Base-by-base conservation (phyloP, 1,284 basidiomycete genomes). In the Fomitopsis schrenkii region DNA sequence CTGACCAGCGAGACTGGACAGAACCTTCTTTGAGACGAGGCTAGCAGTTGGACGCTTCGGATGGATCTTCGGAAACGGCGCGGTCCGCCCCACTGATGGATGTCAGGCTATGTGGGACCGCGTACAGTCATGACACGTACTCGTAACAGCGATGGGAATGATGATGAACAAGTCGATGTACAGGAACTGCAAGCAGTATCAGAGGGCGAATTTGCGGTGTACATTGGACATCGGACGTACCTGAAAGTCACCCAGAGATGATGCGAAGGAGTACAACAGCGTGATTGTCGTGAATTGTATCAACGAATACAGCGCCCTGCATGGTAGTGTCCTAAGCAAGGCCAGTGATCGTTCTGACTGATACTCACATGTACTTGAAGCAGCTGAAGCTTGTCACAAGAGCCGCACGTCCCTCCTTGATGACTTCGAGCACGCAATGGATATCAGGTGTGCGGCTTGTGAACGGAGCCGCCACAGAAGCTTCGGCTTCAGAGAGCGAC, bases 91-190 rank as follows among this genome's bases (percentile, higher is more conserved):
- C 97, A 99, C 94, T 94, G 72, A 62, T 26, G 54, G 30, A 59
- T 38, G 55, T 71, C 44, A 70, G 62, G 33, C 3, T 48, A 58
- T 62, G 56, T 45, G 46, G 22, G 46, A 54, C 33, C 53, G 35
- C 17, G 7, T 12, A 28, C 45, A 57, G 46, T 36, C n/a, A 59
- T 30, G 7, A 15, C 2, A 78, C 93, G 77, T 72, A 96, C 94
- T 98, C 45, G 95, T 90, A 59, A 99, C 90, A 45, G 97, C 97
- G 60, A 98, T 86, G 1, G 97, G 97, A 56, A 98, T 94, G 70
- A 98, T 98, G 76, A 98, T 94, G 77, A 97, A 95, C 52, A 99
- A 81, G 77, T 99, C 97, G 68, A 99, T 98, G 77, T 98, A 98
- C 35, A 99, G 80, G 76, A 99, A 97, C 91, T 96, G 70, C 56